Evolutionary conservation across 2,329 filamentous ascomycete genomes (phyloP), one percentile per base, ranked within the genome.

Genomic region (Verticillium zaregamsianum): DNA sequence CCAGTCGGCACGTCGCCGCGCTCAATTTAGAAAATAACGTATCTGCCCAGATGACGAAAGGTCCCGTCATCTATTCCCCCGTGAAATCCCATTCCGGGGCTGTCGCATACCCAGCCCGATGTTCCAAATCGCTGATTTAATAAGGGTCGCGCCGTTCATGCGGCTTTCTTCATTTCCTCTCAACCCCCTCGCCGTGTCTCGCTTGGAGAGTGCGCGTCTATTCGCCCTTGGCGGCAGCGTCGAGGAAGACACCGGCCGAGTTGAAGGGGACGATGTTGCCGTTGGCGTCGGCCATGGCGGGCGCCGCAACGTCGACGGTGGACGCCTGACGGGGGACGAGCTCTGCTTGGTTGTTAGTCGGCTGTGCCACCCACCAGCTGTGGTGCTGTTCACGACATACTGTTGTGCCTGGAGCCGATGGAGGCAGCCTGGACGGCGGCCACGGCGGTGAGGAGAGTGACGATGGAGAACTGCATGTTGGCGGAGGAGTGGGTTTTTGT

Each of bases 391-490:
- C n/a, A 23, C 7, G 45, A 64, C 57, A 25, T 58, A 52, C 67
- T 63, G 60, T 65, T 64, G 55, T 60, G 61, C 39, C 63, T 52
- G 59, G 37, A 57, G 57, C 45, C 25, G 11, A 62, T 55, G 59
- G 74, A 70, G 58, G 68, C 74, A 61, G 80, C 82, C 68, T 80
- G 71, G 67, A 76, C 80, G 68, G 78, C 74, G 61, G 79, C 73
- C 71, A 77, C 74, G 64, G 86, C 71, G 64, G 81, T 74, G 67
- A 82, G 72, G 64, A 84, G 62, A 68, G 78, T 74, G 68, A 80
- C 65, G 65, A 79, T 64, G 63, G 79, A 77, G 78, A 80, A 80
- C 77, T 84, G 80, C 83, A 86, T 86, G 63, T 77, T 84, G 79
- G 74, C 71, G 67, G 28, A 28, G 28, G 5, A 28, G 69, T 66